phyloP scores from a whole-genome alignment of 2,329 filamentous ascomycete genomes.

The Beauveria varroae region DNA sequence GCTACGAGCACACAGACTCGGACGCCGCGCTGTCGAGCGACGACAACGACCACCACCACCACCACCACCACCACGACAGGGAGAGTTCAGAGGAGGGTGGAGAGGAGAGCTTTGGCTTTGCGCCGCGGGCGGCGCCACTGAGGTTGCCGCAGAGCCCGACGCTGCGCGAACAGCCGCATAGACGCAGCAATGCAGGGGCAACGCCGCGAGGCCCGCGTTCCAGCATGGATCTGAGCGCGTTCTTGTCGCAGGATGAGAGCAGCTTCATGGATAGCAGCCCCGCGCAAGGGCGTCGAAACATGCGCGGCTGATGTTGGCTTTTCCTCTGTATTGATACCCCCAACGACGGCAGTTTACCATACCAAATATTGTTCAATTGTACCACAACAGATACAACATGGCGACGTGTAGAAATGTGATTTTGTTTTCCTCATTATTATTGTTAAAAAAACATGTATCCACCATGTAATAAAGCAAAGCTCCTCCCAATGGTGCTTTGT shows the following conservation, averaged over 20 bases:
- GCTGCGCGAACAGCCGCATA: constrained; percentile 19
- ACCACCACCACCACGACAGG: background rate
- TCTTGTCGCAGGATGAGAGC: constrained; percentile 50
- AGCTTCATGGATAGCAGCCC: constrained; percentile 50
- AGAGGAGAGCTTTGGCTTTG: constrained; percentile 30
- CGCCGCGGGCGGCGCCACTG: constrained; percentile 26
- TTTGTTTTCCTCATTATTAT: background rate
- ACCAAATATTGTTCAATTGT: background rate
- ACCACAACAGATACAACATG: background rate
- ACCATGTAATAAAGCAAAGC: background rate
- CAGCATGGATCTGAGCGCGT: constrained; percentile 50
- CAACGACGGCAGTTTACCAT: background rate
- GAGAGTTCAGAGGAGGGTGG: constrained; percentile 16
- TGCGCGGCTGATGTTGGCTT: constrained; percentile 16
- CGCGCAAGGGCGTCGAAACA: constrained; percentile 30
- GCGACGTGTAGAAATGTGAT: background rate
- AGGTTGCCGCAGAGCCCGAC: constrained; percentile 31
- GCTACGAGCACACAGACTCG: constrained; percentile 73
- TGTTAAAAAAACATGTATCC: background rate
- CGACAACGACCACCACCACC: constrained; percentile 13
- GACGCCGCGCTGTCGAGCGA: constrained; percentile 52
- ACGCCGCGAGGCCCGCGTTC: constrained; percentile 23
- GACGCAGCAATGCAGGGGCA: constrained; percentile 2
- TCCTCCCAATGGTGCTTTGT: background rate
- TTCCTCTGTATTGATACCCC: background rate